phyloP scores from a whole-genome alignment of 306 rosid genomes.

The Luffa acutangula region DNA sequence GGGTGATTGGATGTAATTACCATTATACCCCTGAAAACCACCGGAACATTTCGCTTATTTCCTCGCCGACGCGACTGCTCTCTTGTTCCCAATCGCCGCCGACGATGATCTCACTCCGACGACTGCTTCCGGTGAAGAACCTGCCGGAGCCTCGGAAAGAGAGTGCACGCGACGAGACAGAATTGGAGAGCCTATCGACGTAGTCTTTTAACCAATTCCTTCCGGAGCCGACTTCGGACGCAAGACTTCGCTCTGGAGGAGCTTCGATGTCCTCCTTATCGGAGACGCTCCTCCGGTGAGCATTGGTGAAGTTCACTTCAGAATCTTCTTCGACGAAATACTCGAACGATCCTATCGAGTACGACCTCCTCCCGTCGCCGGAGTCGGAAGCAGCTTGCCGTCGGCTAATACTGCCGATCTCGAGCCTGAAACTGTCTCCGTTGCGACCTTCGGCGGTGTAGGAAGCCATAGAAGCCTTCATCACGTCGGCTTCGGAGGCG shows the following conservation, averaged over 20 bases:
- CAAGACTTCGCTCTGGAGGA: conserved; percentile 23
- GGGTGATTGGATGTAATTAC: conserved; percentile 20
- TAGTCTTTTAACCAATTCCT: conserved; percentile 75
- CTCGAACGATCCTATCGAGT: conserved; percentile 79
- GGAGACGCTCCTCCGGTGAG: conserved; percentile 36
- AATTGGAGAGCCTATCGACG: conserved; percentile 56
- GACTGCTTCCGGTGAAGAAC: conserved; percentile 55
- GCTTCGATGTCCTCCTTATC: conserved; percentile 34
- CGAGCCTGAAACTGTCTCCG: conserved; percentile 16
- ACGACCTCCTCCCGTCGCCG: conserved; percentile 40
- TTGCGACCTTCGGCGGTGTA: background rate
- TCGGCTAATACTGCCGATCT: conserved; percentile 14
- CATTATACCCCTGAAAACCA: conserved; percentile 87
- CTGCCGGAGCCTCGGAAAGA: conserved; percentile 83
- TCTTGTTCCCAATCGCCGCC: conserved; percentile 54
- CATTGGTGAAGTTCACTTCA: conserved; percentile 36
- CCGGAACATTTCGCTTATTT: conserved; percentile 70
- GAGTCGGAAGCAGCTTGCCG: conserved; percentile 18
- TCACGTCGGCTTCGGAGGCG: conserved; percentile 13
- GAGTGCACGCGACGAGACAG: conserved; percentile 52
- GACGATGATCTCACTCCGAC: conserved; percentile 42
- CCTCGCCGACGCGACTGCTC: conserved; percentile 53
- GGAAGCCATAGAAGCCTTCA: conserved; percentile 10
- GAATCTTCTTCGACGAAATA: conserved; percentile 55
- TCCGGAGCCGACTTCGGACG: conserved; percentile 45